Evolutionary conservation across 495 filamentous ascomycete genomes (phyloP).

Genomic region (Bacidia rubella): DNA sequence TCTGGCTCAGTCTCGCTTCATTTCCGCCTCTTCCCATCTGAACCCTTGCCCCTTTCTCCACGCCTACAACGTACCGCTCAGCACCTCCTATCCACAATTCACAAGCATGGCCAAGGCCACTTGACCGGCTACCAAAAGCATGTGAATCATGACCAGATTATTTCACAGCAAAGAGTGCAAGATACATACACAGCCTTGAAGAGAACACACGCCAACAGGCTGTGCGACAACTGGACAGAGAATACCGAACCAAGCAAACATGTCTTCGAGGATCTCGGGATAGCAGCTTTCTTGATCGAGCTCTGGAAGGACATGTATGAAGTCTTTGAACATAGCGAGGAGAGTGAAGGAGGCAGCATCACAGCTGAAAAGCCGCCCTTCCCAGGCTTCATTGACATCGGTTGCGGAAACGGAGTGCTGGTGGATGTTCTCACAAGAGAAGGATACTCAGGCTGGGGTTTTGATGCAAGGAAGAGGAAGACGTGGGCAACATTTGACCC

Average conservation of each 20-base stretch:
- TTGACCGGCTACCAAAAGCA: conserved; percentile 29
- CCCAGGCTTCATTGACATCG: conserved; percentile 89
- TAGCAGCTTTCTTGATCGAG: conserved; percentile 87
- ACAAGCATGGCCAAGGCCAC: conserved; percentile 60
- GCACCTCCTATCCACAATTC: conserved; percentile 53
- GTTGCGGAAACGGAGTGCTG: conserved; percentile 90
- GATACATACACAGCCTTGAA: conserved; percentile 76
- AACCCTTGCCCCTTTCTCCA: conserved; percentile 22
- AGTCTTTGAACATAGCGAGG: conserved; percentile 9
- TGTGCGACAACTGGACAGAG: conserved; percentile 68
- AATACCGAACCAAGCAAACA: conserved; percentile 79
- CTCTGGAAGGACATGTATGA: conserved; percentile 81
- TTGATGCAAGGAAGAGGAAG: conserved; percentile 72
- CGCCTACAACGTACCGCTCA: conserved; percentile 59
- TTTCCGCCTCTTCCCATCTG: conserved; percentile 46
- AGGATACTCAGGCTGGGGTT: conserved; percentile 78
- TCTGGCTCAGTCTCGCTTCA: conserved; percentile 50
- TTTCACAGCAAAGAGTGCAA: conserved; percentile 61
- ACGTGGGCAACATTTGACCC: conserved; percentile 63
- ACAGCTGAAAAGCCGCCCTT: conserved; percentile 30
- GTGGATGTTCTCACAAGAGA: conserved; percentile 71
- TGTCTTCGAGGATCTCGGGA: conserved; percentile 87
- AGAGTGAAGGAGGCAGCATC: neutral
- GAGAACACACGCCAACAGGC: conserved; percentile 49
- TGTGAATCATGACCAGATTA: conserved; percentile 57